Base-by-base conservation (phyloP, 345 rosid species). In the Geranium rotundifolium region DNA sequence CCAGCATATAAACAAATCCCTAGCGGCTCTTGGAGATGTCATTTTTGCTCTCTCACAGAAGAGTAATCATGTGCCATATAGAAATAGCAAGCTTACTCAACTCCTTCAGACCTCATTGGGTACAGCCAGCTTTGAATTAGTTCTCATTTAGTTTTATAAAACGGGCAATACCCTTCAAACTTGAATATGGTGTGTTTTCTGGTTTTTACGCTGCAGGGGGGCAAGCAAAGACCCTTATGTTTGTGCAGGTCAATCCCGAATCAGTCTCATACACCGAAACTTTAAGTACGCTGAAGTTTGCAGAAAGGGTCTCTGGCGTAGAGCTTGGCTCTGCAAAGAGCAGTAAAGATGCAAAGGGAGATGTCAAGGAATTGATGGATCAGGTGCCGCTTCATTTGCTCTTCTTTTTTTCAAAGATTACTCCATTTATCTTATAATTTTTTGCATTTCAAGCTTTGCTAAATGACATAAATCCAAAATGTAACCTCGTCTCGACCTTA, bases 1-100 rank as follows among this genome's bases (percentile, higher is more conserved):
- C 61, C 99, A 95, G 71, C 96, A 95, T 71, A 95, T 95, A 75
- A 95, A 95, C 84, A 95, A 82, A 74, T 93, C 97, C 0, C 75
- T 95, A 4, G 86, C 99, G 17, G 84, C 99, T 31, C 90, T 95
- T 19, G 99, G 99, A 59, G 97, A 95, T 64, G 99, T 95, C 1
- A 84, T 95, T 66, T 95, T 86, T 54, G 82, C 99, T 60, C 84
- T 95, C 23, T 84, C 97, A 49, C 89, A 88, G 69, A 95, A 90
- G 80, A 81, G 79, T 72, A 17, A 92, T 4, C 99, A 95, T 65
- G 80, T 95, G 23, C 99, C 99, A 0, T 95, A 88, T 59, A 82
- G 99, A 75, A 95, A 95, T 66, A 95, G 99, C 95, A 95, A 95
- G 80, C 89, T 95, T 55, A 95, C 99, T 72, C 99, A 95, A 72